These are phyloP conservation scores for Chalaropsis thielavioides DNA, from an alignment of 2,329 filamentous ascomycete species.

Conservation along the genomic window DNA sequence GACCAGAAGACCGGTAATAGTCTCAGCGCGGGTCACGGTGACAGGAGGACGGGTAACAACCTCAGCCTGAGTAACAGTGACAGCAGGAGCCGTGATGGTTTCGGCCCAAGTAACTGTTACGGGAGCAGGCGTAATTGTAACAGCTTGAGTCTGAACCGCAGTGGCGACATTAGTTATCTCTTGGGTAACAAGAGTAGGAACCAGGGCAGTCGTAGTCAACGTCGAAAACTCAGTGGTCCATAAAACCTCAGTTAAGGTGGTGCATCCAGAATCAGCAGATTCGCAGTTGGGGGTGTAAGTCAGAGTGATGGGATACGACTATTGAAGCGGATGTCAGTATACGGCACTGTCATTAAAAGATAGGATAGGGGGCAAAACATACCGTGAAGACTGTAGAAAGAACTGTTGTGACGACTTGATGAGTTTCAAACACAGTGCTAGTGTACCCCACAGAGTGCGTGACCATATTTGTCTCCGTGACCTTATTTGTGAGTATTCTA, in stretches of 20 bases:
- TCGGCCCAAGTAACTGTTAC: slow-evolving; percentile 12
- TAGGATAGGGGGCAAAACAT: background rate
- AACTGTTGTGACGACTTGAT: slow-evolving; percentile 18
- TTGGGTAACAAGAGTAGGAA: slow-evolving; percentile 16
- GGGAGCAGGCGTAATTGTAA: slow-evolving; percentile 22
- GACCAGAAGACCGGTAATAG: slow-evolving; percentile 23
- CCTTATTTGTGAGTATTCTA: background rate
- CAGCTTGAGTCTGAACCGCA: slow-evolving; percentile 20
- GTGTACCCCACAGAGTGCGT: slow-evolving; percentile 10
- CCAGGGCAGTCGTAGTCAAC: slow-evolving; percentile 16
- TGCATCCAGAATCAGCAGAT: slow-evolving; percentile 4
- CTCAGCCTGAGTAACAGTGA: slow-evolving; percentile 13
- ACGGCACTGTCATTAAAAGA: background rate
- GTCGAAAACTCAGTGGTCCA: slow-evolving; percentile 21
- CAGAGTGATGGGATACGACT: slow-evolving; percentile 21
- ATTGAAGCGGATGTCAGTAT: slow-evolving; percentile 8
- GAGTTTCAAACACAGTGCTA: slow-evolving; percentile 17
- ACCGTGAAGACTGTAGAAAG: slow-evolving; percentile 19
- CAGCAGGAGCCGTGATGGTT: slow-evolving; percentile 18
- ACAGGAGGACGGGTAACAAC: slow-evolving; percentile 6
- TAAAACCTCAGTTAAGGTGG: slow-evolving; percentile 4
- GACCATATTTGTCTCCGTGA: slow-evolving; percentile 4
- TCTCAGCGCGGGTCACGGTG: slow-evolving; percentile 20
- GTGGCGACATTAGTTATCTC: slow-evolving; percentile 17
- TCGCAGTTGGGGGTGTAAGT: slow-evolving; percentile 17